Base-by-base conservation (phyloP, 768 basidiomycete species). In the Lentinula lateritia region DNA sequence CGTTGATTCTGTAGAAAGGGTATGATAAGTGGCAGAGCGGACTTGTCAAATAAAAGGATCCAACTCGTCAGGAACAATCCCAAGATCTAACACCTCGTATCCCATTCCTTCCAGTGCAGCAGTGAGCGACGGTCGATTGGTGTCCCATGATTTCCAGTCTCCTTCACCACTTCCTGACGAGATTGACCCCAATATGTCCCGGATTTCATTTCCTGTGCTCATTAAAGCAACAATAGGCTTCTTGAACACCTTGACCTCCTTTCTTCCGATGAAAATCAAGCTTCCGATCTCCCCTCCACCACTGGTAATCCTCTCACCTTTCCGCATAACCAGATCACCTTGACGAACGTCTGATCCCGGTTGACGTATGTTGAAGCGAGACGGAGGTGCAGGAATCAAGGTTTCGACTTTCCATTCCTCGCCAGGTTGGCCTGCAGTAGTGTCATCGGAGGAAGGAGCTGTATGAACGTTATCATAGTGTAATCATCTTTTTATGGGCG, bases 271-370 rank as follows among this genome's bases (percentile, higher is more conserved):
- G 65, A 93, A 94, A 4, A 86, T 80, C 35, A 96, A 70, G 1
- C 92, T 88, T 5, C 93, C 93, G 6, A 95, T 79, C 68, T 96
- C 93, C 0, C 93, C 93, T 4, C 93, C 93, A 6, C 80, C 75
- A 52, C 81, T 80, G 16, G 77, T 77, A 13, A 96, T 74, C 18
- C 85, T 72, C 18, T 87, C 83, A 1, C 88, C 87, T 52, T 76
- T 78, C 48, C 79, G 79, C 62, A 93, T 73, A 34, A 87, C 89
- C 36, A 88, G 69, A 60, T 91, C 89, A 6, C 88, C 92, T 36
- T 76, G 72, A 63, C 70, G 74, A 1, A 90, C 87, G 69, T 95
- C 93, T 6, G 89, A 89, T 15, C 91, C 92, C 1, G 87, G 83
- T 2, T 73, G 72, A 28, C 93, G 80, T 4, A 92, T 81, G 67